Evolutionary conservation across 768 basidiomycete species (phyloP), one percentile per base, ranked within the genome.

Genomic region (Kondoa malvinella): DNA sequence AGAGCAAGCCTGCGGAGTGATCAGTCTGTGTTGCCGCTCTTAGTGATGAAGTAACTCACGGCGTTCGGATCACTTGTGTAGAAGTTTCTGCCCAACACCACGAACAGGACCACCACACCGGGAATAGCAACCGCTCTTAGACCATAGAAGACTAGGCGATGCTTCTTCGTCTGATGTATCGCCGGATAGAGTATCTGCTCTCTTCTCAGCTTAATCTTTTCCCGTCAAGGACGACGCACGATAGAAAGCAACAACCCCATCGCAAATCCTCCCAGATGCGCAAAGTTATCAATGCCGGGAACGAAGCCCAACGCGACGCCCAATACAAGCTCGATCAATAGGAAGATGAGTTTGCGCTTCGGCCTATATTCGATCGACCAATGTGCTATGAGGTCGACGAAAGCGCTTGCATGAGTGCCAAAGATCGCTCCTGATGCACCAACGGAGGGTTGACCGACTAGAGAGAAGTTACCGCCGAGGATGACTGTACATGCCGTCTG

Each of bases 351-450:
- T 89, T 83, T 91, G 68, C 84, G 82, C 21, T 82, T 84, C 12
- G 94, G 95, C 68, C 84, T 81, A 74, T 88, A 85, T 65, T 90
- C 85, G 73, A 90, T 87, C 72, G 83, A 82, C 94, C 94, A 97
- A 74, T 97, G 94, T 1, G 91, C 85, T 56, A 90, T 81, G 16
- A 97, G 79, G 75, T 94, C 94, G 4, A 75, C 73, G 1, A 75
- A 64, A 1, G 75, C 34, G 21, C 66, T 72, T 1, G 71, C 72
- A 26, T 73, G 68, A 0, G 73, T 72, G 0, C 72, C 73, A 40
- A 74, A 74, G 40, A 75, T 75, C 1, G 92, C 90, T 3, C 94
- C 94, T 71, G 86, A 88, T 1, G 94, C 95, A 57, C 94, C 94
- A 14, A 91, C 82, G 15, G 88, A 90, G 0, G 94, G 92, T 25